phyloP scores from a whole-genome alignment of 495 filamentous ascomycete genomes.

The Neurospora sp. region DNA sequence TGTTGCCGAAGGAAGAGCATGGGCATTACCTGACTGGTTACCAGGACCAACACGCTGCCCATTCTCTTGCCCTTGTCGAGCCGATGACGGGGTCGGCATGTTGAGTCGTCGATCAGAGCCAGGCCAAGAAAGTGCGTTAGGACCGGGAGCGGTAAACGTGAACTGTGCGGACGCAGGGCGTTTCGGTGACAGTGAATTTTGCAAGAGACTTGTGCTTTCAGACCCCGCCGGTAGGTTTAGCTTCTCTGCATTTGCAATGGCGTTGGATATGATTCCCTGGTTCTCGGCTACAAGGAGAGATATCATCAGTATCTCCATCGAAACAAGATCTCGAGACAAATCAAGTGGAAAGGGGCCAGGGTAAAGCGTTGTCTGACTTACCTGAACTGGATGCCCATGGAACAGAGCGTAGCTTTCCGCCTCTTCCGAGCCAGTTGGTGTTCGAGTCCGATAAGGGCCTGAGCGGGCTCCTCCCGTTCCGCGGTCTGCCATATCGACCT shows the following conservation, averaged over 20 bases:
- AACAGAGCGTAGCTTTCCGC: slow-evolving; percentile 30
- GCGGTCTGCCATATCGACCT: slow-evolving; percentile 61
- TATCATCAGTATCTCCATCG: not conserved
- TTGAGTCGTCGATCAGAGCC: slow-evolving; percentile 40
- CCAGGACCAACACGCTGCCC: slow-evolving; percentile 7
- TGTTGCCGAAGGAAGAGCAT: not conserved
- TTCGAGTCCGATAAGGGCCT: slow-evolving; percentile 41
- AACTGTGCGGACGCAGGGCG: slow-evolving; percentile 67
- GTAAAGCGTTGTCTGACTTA: slow-evolving; percentile 21
- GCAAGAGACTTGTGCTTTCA: slow-evolving; percentile 66
- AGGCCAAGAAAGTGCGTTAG: slow-evolving; percentile 37
- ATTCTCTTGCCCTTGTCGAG: slow-evolving; percentile 8
- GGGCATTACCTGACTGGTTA: slow-evolving; percentile 1
- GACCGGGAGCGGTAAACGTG: slow-evolving; percentile 63
- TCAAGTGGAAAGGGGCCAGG: not conserved
- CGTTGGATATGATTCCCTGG: slow-evolving; percentile 74
- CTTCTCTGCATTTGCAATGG: slow-evolving; percentile 82
- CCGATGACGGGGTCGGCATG: not conserved
- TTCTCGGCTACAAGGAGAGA: slow-evolving; percentile 30
- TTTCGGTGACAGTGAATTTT: slow-evolving; percentile 54
- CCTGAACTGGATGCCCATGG: slow-evolving; percentile 31
- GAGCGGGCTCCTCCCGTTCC: slow-evolving; percentile 58
- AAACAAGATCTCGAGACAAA: not conserved
- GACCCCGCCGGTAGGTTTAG: slow-evolving; percentile 49
- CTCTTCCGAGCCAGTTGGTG: slow-evolving; percentile 41